Conservation (phyloP, 768 basidiomycete species). For the Udeniomyces megalosporus region DNA sequence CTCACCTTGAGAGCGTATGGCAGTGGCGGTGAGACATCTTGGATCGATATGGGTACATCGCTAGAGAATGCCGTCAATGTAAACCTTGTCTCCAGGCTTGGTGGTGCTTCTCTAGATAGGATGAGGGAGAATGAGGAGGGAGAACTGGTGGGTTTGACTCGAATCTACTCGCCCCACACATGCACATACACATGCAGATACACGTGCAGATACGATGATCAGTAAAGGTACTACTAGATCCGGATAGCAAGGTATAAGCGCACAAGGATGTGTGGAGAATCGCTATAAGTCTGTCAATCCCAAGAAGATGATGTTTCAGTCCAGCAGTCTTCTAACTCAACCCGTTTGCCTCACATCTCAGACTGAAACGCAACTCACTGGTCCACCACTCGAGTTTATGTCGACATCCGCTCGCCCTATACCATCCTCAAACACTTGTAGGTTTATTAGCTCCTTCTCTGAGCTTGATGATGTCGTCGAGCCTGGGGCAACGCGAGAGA, state of each 20-base stretch:
- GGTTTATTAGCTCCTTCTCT: constrained; percentile 38
- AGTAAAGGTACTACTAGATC: too few species aligned
- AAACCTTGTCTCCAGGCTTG: constrained; percentile 44
- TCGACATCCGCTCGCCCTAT: not conserved
- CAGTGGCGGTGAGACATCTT: constrained; percentile 16
- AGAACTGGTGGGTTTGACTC: not conserved
- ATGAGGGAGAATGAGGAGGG: constrained; percentile 36
- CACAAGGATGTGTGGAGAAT: constrained; percentile 37
- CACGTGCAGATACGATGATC: too few species aligned
- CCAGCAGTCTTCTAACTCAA: too few species aligned
- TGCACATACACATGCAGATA: too few species aligned
- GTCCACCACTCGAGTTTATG: too few species aligned
- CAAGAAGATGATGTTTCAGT: too few species aligned
- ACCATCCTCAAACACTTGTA: constrained; percentile 34
- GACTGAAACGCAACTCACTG: too few species aligned
- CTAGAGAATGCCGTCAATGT: constrained; percentile 47
- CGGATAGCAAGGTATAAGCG: constrained; percentile 16
- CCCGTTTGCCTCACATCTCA: too few species aligned
- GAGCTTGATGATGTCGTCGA: not conserved
- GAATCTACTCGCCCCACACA: too few species aligned
- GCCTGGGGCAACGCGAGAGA: constrained; percentile 38
- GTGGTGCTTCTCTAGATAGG: constrained; percentile 49
- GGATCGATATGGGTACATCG: constrained; percentile 25
- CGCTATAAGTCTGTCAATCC: constrained; percentile 27
- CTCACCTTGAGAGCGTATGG: constrained; percentile 25